Evolutionary conservation across 805 yeast genomes (phyloP), one percentile per base, ranked within the genome.

Genomic region (Saturnispora gosingensis): DNA sequence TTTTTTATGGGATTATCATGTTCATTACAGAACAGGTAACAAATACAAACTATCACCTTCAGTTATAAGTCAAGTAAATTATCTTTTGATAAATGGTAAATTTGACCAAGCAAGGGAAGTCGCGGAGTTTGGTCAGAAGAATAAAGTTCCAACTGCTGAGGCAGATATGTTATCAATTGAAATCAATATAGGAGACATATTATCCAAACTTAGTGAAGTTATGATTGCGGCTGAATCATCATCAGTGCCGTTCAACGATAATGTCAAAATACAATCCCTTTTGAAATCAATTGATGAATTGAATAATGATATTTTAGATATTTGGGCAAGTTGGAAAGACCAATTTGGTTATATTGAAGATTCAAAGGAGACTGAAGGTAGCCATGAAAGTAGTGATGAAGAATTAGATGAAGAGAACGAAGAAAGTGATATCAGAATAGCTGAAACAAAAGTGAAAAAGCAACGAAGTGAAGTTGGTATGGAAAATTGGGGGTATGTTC

Each of bases 291-390:
- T 46, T 16, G 36, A 39, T 20, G 36, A 25, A 2, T 25, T 46
- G 10, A 38, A 46, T n/a, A 46, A 34, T 20, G 49, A 46, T 18
- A 46, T 28, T 34, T 9, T 46, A 32, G 49, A 46, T 36, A 9
- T 46, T 11, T 47, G 44, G 49, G 45, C 44, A 20, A 39, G 30
- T 25, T 47, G 44, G 45, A 47, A 39, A 28, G 49, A 47, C 40
- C 38, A 47, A 39, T 47, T 47, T 30, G 49, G 49, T 5, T 39
- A 47, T 32, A 9, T n/a, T 9, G 30, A 34, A 30, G 22, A n/a
- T 7, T 18, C 24, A 30, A 45, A 43, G 3, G 53, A 49, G 60
- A 81, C 76, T 59, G 73, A 72, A 13, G 77, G 7, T 18, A 18
- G n/a, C 13, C 18, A 8, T 7, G 15, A 32, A 15, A 25, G 25